phyloP scores from a whole-genome alignment of 306 rosid species.

The Purshia tridentata region DNA sequence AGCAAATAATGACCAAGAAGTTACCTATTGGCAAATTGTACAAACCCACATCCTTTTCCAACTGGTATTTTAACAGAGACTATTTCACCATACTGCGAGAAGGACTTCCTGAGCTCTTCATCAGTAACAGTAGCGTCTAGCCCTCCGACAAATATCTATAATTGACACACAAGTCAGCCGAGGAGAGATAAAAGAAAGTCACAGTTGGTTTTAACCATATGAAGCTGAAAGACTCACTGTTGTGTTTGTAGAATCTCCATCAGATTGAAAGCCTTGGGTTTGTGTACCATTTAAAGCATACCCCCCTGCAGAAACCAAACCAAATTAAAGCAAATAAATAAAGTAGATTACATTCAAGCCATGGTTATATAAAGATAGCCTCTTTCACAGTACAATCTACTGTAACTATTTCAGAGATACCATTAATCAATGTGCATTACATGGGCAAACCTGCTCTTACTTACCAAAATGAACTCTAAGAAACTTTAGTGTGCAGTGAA shows the following conservation, averaged over 20 bases:
- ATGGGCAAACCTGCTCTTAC: neutral
- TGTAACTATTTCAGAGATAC: slow-evolving; percentile 1
- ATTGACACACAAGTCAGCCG: slow-evolving; percentile 31
- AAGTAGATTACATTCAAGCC: neutral
- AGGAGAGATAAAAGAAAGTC: neutral
- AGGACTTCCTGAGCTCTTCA: slow-evolving; percentile 93
- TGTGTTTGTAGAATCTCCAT: slow-evolving; percentile 83
- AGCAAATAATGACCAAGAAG: slow-evolving; percentile 1
- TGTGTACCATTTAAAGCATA: slow-evolving; percentile 68
- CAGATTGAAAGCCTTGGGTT: slow-evolving; percentile 57
- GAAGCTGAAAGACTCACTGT: slow-evolving; percentile 59
- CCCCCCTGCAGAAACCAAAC: slow-evolving; percentile 48
- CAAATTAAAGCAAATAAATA: neutral
- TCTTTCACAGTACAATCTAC: neutral
- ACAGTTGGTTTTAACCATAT: slow-evolving; percentile 9
- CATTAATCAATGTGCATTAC: neutral
- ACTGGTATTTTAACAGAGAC: slow-evolving; percentile 94
- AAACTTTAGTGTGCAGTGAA: neutral
- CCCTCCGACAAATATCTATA: slow-evolving; percentile 97
- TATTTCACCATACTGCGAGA: slow-evolving; percentile 84
- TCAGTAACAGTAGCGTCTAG: slow-evolving; percentile 88
- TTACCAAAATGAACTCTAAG: slow-evolving; percentile 1
- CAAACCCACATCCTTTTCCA: slow-evolving; percentile 98
- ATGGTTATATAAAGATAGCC: neutral
- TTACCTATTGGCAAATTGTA: slow-evolving; percentile 89